These are phyloP conservation scores for Vanrija humicola DNA, from an alignment of 1,284 basidiomycete species.

Conservation along the genomic window DNA sequence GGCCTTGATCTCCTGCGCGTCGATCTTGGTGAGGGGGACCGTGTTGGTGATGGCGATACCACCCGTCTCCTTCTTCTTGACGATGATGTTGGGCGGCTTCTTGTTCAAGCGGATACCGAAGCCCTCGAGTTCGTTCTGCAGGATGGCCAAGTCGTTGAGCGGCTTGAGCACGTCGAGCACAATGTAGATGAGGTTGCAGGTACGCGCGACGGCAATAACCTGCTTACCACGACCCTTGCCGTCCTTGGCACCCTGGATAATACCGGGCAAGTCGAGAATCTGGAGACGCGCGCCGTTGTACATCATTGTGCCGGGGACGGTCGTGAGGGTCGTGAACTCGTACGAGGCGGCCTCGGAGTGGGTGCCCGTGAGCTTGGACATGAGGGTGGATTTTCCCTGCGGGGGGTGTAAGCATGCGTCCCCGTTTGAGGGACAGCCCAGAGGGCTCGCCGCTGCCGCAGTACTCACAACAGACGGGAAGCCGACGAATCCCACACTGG, in stretches of 20 bases:
- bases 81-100: constrained; percentile 80
- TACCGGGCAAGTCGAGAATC: constrained; percentile 58
- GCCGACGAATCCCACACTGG: constrained; percentile 92
- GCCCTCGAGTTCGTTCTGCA: constrained; percentile 89
- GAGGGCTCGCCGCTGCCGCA: too few relatives aligned
- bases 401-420: not conserved
- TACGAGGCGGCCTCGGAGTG: constrained; percentile 97
- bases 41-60: constrained; percentile 82
- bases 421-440: too few relatives aligned
- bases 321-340: constrained; percentile 76
- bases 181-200: constrained; percentile 98
- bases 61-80: constrained; percentile 91
- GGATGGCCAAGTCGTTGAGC: constrained; percentile 85
- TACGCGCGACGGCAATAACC: constrained; percentile 88
- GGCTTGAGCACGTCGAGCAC: constrained; percentile 97
- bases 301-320: constrained; percentile 85
- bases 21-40: constrained; percentile 93
- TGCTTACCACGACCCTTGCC: constrained; percentile 97
- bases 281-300: constrained; percentile 60
- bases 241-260: constrained; percentile 98
- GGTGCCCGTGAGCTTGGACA: constrained; percentile 97
- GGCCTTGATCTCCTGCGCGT: constrained; percentile 95
- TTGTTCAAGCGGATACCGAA: constrained; percentile 97
- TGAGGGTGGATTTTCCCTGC: constrained; percentile 76
- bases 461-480: constrained; percentile 31